A percentile compares a stretch with the other conserved stretches of the same genome.
These are phyloP conservation scores for Ophiorrhiza pumila DNA, from an alignment of 257 asterid genomes.

Conservation along the genomic window DNA sequence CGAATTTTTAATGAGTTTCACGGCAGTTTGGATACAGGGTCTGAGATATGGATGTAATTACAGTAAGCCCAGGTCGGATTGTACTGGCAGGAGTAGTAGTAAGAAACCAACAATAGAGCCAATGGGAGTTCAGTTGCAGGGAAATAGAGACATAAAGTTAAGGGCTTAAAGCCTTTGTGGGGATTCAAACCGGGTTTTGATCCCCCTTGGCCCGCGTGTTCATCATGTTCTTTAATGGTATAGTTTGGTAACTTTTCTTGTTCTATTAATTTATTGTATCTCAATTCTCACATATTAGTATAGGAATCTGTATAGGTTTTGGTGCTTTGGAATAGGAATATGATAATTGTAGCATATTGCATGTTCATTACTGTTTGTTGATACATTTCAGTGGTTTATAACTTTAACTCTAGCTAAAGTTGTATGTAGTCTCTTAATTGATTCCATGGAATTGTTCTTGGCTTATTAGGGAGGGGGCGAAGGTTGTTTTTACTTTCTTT, in stretches of 20 bases:
- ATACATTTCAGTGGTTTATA: not conserved
- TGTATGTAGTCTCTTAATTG: no score
- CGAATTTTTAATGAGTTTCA: slow-evolving; percentile 43
- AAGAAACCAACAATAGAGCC: not conserved
- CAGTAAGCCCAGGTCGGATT: slow-evolving; percentile 30
- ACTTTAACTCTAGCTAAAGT: no score
- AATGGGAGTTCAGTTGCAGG: slow-evolving; percentile 17
- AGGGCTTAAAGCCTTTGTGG: slow-evolving; percentile 86
- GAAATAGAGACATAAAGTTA: no score
- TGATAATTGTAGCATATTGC: not conserved
- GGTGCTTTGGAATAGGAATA: not conserved
- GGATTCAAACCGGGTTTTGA: slow-evolving; percentile 71
- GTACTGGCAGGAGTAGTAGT: not conserved
- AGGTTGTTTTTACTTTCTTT: no score
- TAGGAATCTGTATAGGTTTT: no score
- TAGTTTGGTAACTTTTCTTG: not conserved
- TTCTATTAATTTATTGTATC: not conserved
- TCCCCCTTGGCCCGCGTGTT: slow-evolving; percentile 60
- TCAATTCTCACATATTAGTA: not conserved
- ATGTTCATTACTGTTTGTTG: not conserved
- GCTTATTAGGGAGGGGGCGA: no score
- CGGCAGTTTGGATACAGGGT: slow-evolving; percentile 35
- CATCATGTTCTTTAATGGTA: slow-evolving; percentile 63
- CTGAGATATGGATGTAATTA: slow-evolving; percentile 32
- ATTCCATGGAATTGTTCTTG: no score